These are phyloP conservation scores for Lycium ferocissimum DNA, from an alignment of 257 asterid species.

Conservation along the genomic window DNA sequence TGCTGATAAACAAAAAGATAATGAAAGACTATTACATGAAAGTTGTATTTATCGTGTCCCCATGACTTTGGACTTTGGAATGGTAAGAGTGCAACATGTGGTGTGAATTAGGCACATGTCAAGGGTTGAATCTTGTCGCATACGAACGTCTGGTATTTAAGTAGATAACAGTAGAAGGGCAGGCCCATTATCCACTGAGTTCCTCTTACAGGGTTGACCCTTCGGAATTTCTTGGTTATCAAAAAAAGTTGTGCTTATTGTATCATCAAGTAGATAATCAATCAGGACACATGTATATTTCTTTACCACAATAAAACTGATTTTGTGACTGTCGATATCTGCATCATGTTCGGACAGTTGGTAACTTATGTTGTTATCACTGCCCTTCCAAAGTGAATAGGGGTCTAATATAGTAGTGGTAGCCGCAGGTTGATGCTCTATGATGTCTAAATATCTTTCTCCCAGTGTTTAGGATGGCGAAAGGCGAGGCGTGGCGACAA, in stretches of 20 bases:
- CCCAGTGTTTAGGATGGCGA: too few species aligned
- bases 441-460: slow-evolving; percentile 19
- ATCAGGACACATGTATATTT: neutral
- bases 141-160: too few species aligned
- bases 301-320: neutral
- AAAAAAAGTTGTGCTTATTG: neutral
- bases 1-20: too few species aligned
- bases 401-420: neutral
- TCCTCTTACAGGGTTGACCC: neutral
- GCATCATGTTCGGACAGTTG: neutral
- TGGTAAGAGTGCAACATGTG: too few species aligned
- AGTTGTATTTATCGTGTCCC: too few species aligned
- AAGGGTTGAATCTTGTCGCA: too few species aligned
- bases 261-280: neutral
- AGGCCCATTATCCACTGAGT: too few species aligned
- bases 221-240: neutral
- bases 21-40: too few species aligned
- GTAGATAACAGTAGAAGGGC: too few species aligned
- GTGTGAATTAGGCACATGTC: too few species aligned
- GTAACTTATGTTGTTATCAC: neutral
- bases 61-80: too few species aligned
- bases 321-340: neutral
- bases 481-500: too few species aligned
- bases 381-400: neutral
- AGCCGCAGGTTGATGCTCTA: neutral